Conservation (phyloP, 306 rosid genomes). For the Pueraria montana region DNA sequence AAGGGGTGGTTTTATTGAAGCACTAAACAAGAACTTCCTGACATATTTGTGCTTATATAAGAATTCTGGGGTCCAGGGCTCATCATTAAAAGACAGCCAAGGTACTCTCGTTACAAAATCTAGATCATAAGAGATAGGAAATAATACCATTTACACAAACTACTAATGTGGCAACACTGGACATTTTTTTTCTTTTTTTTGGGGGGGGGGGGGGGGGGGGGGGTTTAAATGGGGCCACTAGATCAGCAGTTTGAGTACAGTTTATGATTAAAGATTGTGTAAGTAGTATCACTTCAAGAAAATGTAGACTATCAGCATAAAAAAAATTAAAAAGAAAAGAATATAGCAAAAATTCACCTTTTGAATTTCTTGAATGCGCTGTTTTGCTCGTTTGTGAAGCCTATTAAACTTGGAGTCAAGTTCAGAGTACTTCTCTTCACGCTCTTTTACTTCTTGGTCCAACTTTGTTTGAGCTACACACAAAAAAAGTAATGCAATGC, state of each 20-base stretch:
- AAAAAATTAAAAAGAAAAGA: constrained; percentile 35
- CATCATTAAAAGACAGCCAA: constrained; percentile 25
- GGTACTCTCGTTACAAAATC: constrained; percentile 31
- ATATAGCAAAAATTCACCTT: constrained; percentile 62
- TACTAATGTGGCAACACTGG: constrained; percentile 4
- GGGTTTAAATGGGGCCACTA: not conserved
- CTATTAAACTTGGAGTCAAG: constrained; percentile 88
- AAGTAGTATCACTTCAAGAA: constrained; percentile 36
- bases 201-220: not conserved
- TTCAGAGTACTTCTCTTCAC: constrained; percentile 93
- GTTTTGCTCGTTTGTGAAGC: constrained; percentile 99
- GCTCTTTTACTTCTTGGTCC: constrained; percentile 88
- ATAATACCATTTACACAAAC: constrained; percentile 16
- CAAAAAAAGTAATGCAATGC: constrained; percentile 42
- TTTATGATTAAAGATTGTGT: constrained; percentile 2
- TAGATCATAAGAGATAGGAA: constrained; percentile 37
- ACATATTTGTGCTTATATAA: constrained; percentile 33
- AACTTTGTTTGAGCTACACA: constrained; percentile 77
- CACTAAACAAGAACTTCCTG: constrained; percentile 20
- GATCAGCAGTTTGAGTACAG: constrained; percentile 28
- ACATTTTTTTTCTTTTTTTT: not conserved
- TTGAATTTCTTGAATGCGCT: constrained; percentile 97
- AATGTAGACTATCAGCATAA: constrained; percentile 16
- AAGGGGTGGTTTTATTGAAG: constrained; percentile 39
- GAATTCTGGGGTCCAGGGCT: constrained; percentile 7